These are phyloP conservation scores for Pseudophaeomoniella oleicola DNA, from an alignment of 2,329 filamentous ascomycete genomes.

Conservation along the genomic window DNA sequence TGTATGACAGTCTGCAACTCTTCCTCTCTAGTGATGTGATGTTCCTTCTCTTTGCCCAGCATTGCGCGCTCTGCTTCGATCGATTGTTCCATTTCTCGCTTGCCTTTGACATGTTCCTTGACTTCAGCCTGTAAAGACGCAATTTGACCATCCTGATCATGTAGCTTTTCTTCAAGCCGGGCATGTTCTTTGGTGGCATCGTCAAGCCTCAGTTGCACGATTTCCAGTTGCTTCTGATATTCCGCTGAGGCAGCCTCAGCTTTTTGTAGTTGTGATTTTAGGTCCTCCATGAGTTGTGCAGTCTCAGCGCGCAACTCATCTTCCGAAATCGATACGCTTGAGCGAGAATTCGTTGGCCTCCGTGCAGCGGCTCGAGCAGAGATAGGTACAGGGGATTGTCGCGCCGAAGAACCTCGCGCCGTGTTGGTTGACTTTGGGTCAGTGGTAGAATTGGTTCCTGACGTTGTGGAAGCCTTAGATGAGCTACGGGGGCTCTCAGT, in stretches of 20 bases:
- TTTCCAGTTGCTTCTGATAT: slow-evolving; percentile 68
- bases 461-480: neutral
- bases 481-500: slow-evolving; percentile 33
- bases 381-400: slow-evolving; percentile 38
- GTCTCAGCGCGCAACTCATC: slow-evolving; percentile 68
- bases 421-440: neutral
- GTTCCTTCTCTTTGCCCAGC: slow-evolving; percentile 83
- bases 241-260: slow-evolving; percentile 67
- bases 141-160: slow-evolving; percentile 73
- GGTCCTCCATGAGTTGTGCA: slow-evolving; percentile 63
- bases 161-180: slow-evolving; percentile 72
- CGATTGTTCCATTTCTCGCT: slow-evolving; percentile 80
- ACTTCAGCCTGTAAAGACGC: slow-evolving; percentile 74
- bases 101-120: slow-evolving; percentile 66
- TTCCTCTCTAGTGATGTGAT: slow-evolving; percentile 68
- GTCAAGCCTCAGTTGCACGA: slow-evolving; percentile 73
- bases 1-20: slow-evolving; percentile 85
- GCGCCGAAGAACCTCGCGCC: slow-evolving; percentile 49
- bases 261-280: slow-evolving; percentile 68
- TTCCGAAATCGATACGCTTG: slow-evolving; percentile 34
- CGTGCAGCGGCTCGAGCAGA: slow-evolving; percentile 59
- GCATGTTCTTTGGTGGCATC: slow-evolving; percentile 71
- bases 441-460: neutral
- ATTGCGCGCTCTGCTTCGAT: slow-evolving; percentile 82
- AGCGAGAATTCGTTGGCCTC: slow-evolving; percentile 33